Conservation (phyloP, 345 rosid species). For the Aquilaria yunnanensis region DNA sequence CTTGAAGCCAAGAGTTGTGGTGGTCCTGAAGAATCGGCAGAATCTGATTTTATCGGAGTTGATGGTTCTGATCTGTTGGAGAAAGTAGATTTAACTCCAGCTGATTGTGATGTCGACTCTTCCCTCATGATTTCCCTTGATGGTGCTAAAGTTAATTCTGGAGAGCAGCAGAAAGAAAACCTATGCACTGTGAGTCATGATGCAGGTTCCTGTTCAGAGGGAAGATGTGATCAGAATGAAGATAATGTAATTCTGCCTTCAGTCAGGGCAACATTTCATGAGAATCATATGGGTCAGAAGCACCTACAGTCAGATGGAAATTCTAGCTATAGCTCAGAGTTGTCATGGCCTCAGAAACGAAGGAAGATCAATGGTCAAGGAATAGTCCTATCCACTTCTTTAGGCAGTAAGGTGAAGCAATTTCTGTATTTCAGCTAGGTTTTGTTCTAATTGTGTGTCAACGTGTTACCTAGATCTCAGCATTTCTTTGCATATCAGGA, state of each 20-base stretch:
- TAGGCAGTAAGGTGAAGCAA: slow-evolving; percentile 29
- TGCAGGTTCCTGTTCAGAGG: slow-evolving; percentile 11
- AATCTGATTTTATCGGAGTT: background rate
- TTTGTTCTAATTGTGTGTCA: slow-evolving; percentile 6
- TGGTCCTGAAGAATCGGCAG: slow-evolving; percentile 6
- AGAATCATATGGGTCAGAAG: slow-evolving; percentile 19
- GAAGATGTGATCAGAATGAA: slow-evolving; percentile 8
- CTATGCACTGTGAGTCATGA: background rate
- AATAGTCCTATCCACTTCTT: slow-evolving; percentile 27
- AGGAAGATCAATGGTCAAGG: slow-evolving; percentile 31
- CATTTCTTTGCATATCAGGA: slow-evolving; percentile 24
- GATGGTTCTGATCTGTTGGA: background rate
- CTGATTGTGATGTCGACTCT: slow-evolving; percentile 1
- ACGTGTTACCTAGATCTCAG: slow-evolving; percentile 17
- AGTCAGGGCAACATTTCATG: slow-evolving; percentile 15
- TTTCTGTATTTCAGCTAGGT: slow-evolving; percentile 16
- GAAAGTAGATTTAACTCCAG: slow-evolving; percentile 1
- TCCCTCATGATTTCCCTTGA: slow-evolving; percentile 6
- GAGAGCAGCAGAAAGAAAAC: slow-evolving; percentile 13
- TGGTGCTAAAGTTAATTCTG: slow-evolving; percentile 11
- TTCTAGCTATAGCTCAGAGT: slow-evolving; percentile 20
- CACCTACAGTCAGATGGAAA: slow-evolving; percentile 15
- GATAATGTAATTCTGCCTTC: slow-evolving; percentile 18
- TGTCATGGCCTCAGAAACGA: slow-evolving; percentile 44
- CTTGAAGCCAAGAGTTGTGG: background rate